Base-by-base conservation (phyloP, 2,329 filamentous ascomycete species). In the Claviceps sp. region DNA sequence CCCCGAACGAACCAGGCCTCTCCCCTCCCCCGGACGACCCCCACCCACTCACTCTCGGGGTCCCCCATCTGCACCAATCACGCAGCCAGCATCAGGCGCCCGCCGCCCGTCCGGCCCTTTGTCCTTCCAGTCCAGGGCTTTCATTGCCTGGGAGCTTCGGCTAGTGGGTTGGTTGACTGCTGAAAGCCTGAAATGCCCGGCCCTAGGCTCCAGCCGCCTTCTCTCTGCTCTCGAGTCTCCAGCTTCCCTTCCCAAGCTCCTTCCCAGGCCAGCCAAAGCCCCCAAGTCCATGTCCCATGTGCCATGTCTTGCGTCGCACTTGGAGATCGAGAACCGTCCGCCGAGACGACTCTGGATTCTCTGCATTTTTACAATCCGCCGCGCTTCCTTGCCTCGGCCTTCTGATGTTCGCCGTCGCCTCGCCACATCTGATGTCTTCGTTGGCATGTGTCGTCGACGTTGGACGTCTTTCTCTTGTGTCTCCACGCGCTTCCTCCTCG, bases 401-500 rank as follows among this genome's bases (percentile, higher is more conserved):
- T 22, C 11, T 20, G 16, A 16, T 49, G 20, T 44, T 34, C 38
- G 36, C 26, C 47, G 34, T 43, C 17, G 38, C 39, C 22, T 29
- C 16, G 17, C 37, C 36, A 29, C 20, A 40, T 26, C 4, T 5
- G 26, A n/a, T 29, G 14, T 8, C 17, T 16, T 17, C 22, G 29
- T 17, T 34, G 4, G 29, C 43, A 45, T 34, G 23, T 45, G 43
- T 20, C 29, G 43, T 29, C 22, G 16, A 29, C 23, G 16, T 29
- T 34, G 23, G 17, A 34, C 26, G 23, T 47, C n/a, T 23, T 49
- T 55, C 51, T 49, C 52, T 52, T 46, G 20, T 23, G 43, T 47
- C 42, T 49, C 52, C 50, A 29, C 49, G 40, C 46, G 39, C 38
- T 56, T 55, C 50, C 47, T 54, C 50, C 48, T 56, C 50, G 49